phyloP scores from a whole-genome alignment of 495 filamentous ascomycete genomes.

The Trichoderma virens region DNA sequence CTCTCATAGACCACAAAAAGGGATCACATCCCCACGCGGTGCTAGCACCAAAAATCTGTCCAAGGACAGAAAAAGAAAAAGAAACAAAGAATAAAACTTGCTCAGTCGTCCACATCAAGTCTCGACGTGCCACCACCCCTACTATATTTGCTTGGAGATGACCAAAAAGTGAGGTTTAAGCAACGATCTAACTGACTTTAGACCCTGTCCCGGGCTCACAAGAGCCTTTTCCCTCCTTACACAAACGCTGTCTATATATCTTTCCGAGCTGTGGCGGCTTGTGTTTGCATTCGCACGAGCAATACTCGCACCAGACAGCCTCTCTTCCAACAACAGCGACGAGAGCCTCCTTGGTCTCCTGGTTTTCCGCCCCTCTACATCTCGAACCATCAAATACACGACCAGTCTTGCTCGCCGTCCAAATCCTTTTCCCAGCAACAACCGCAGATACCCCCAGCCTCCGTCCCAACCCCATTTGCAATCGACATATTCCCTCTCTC shows the following conservation, averaged over 20 bases:
- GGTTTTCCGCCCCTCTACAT: no score
- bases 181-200: constrained; percentile 1
- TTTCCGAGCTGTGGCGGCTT: not conserved
- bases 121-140: not conserved
- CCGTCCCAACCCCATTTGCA: not conserved
- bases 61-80: not conserved
- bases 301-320: not conserved
- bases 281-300: not conserved
- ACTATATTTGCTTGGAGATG: not conserved
- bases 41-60: not conserved
- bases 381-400: no score
- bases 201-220: constrained; percentile 5
- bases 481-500: not conserved
- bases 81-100: not conserved
- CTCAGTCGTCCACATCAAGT: not conserved
- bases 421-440: no score
- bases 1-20: not conserved
- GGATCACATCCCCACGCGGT: not conserved
- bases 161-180: not conserved
- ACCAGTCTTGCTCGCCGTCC: no score
- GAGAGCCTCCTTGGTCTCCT: no score
- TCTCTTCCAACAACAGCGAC: no score
- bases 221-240: not conserved
- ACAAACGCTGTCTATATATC: not conserved
- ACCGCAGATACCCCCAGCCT: no score